Evolutionary conservation across 768 basidiomycete species (phyloP).

Genomic region (Lactifluus hygrophoroides): DNA sequence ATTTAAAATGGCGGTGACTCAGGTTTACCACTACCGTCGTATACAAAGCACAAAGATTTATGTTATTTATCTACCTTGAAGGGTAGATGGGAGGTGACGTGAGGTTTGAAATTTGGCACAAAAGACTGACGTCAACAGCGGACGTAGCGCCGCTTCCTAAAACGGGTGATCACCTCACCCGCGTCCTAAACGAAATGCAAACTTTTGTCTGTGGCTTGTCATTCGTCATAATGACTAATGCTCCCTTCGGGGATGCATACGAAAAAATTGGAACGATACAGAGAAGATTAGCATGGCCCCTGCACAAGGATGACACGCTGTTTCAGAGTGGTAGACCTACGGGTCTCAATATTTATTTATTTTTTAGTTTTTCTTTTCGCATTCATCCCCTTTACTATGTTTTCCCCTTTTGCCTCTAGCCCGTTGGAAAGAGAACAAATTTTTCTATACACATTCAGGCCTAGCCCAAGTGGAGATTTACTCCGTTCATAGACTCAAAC

Average conservation of each 20-base stretch:
- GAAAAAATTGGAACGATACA: conserved; percentile 99
- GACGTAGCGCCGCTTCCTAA: background rate
- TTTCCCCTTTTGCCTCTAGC: too few relatives aligned
- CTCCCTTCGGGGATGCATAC: conserved; percentile 87
- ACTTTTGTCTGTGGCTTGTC: background rate
- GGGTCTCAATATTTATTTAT: conserved; percentile 36
- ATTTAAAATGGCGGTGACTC: too few relatives aligned
- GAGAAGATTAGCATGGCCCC: conserved; percentile 99
- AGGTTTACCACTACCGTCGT: too few relatives aligned
- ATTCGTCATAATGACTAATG: background rate
- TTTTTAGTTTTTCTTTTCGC: background rate
- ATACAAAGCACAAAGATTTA: too few relatives aligned
- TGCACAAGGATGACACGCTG: conserved; percentile 99
- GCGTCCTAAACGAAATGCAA: conserved; percentile 3
- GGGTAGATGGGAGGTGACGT: too few relatives aligned
- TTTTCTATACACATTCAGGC: too few relatives aligned
- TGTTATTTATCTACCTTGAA: too few relatives aligned
- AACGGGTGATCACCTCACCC: background rate
- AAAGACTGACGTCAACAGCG: background rate
- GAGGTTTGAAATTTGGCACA: too few relatives aligned
- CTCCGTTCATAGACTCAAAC: too few relatives aligned
- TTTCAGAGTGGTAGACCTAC: conserved; percentile 75
- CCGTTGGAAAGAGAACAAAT: too few relatives aligned
- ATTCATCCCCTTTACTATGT: background rate
- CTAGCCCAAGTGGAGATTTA: too few relatives aligned